These are phyloP conservation scores for Russula virescens DNA, from an alignment of 768 basidiomycete species.

Conservation along the genomic window DNA sequence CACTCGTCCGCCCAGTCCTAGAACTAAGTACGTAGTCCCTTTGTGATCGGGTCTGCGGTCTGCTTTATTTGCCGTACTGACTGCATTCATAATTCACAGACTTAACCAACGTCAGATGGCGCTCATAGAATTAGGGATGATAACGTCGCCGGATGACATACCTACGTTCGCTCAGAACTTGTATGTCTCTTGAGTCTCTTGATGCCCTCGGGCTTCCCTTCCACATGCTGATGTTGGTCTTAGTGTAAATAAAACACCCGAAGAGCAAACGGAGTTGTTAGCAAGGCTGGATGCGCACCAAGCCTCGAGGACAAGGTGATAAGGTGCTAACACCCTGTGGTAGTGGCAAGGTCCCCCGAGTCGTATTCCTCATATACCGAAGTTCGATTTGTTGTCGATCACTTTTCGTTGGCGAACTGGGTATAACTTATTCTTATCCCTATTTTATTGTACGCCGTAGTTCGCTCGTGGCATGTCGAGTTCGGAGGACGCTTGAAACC, in stretches of 20 bases:
- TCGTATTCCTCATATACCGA: too few relatives aligned
- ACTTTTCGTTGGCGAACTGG: too few relatives aligned
- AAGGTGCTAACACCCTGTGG: too few relatives aligned
- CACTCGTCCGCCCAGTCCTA: slow-evolving; percentile 39
- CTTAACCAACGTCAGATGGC: slow-evolving; percentile 51
- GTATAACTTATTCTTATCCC: neutral
- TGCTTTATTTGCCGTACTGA: neutral
- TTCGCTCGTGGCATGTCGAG: too few relatives aligned
- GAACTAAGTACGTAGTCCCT: slow-evolving; percentile 42
- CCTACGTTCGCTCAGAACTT: slow-evolving; percentile 58
- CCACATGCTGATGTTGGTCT: neutral
- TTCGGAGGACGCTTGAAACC: too few relatives aligned
- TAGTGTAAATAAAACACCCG: slow-evolving; percentile 26
- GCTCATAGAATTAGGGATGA: slow-evolving; percentile 56
- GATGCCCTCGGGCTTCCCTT: neutral
- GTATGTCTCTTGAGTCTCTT: slow-evolving; percentile 42
- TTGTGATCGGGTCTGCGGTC: neutral
- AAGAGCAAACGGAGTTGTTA: slow-evolving; percentile 28
- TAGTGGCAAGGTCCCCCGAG: too few relatives aligned
- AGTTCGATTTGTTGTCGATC: neutral
- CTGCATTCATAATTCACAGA: slow-evolving; percentile 31
- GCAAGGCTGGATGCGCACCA: slow-evolving; percentile 26
- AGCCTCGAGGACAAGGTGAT: neutral
- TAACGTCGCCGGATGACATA: slow-evolving; percentile 47
- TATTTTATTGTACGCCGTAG: slow-evolving; percentile 2